Evolutionary conservation across 176 grass and related monocot species (phyloP).

Genomic region (Oryza australiensis): DNA sequence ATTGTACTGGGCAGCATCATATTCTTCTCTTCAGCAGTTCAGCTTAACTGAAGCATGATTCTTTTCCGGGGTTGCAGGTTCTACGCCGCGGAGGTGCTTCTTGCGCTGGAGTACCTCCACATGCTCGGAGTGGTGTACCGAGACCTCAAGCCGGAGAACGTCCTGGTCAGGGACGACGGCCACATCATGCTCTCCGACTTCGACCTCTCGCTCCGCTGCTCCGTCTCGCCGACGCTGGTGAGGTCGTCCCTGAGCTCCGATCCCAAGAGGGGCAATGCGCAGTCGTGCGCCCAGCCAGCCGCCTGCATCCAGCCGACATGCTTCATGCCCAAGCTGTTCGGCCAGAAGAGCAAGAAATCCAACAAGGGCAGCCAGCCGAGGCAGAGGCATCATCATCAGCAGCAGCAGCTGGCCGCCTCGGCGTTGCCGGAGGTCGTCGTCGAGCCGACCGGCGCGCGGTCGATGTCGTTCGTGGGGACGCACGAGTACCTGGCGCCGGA

Average conservation of each 20-base stretch:
- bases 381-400: background rate
- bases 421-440: conserved; percentile 59
- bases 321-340: conserved; percentile 72
- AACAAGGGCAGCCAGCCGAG: conserved; percentile 12
- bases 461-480: conserved; percentile 74
- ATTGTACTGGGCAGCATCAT: background rate
- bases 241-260: conserved; percentile 35
- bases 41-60: background rate
- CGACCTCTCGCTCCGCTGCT: conserved; percentile 67
- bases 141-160: conserved; percentile 75
- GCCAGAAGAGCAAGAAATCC: conserved; percentile 47
- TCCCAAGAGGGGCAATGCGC: conserved; percentile 14
- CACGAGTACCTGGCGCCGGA: conserved; percentile 71
- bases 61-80: conserved; percentile 38
- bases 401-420: conserved; percentile 18
- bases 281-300: conserved; percentile 48
- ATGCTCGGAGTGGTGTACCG: conserved; percentile 76
- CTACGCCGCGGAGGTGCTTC: conserved; percentile 64
- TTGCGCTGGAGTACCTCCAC: conserved; percentile 66
- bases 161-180: conserved; percentile 62
- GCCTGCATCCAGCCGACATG: conserved; percentile 71
- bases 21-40: background rate
- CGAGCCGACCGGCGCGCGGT: conserved; percentile 58
- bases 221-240: conserved; percentile 59
- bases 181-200: conserved; percentile 81